Evolutionary conservation across 2,329 filamentous ascomycete genomes (phyloP), one percentile per base, ranked within the genome.

Genomic region (Calonectria hawksworthii): DNA sequence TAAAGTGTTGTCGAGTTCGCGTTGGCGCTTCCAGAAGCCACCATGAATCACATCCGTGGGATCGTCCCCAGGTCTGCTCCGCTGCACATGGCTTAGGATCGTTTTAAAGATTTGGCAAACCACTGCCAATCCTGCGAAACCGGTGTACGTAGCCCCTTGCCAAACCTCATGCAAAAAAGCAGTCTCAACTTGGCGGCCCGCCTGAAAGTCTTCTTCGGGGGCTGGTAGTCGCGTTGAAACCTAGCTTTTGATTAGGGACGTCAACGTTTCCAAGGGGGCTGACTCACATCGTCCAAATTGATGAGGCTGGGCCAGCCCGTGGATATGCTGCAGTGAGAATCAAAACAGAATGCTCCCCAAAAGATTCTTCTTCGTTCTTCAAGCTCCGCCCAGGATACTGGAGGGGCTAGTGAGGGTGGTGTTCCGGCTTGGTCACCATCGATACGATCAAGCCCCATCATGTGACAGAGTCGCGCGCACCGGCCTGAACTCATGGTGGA

Each of bases 301-400:
- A 98, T 92, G 32, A 93, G 87, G 87, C 95, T 93, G 0, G 96
- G 95, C 96, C 96, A 98, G 3, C 96, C 96, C 5, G 96, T 98
- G 16, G 95, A 95, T 67, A 98, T 94, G 80, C 94, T 95, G 3
- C 95, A 93, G 85, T 98, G 98, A 32, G 94, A 91, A 83, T 98
- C 96, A 52, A 94, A 90, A 78, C 93, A 94, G 81, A 96, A 98
- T 0, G 93, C 90, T 77, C 93, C 91, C 96, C 96, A 98, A 79
- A 98, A 98, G 0, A 94, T 93, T 77, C 96, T 90, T 73, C 96
- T 90, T 67, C 96, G 90, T 84, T 99, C 96, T 74, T 90, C 89
- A 26, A 88, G 77, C 75, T 98, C 96, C 0, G 91, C 92, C 95
- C 95, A 98, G 81, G 95, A 94, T 79, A 90, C 91, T 0, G 95